Evolutionary conservation across 1,139 yeast genomes (phyloP).

Genomic region (Taphrina deformans): DNA sequence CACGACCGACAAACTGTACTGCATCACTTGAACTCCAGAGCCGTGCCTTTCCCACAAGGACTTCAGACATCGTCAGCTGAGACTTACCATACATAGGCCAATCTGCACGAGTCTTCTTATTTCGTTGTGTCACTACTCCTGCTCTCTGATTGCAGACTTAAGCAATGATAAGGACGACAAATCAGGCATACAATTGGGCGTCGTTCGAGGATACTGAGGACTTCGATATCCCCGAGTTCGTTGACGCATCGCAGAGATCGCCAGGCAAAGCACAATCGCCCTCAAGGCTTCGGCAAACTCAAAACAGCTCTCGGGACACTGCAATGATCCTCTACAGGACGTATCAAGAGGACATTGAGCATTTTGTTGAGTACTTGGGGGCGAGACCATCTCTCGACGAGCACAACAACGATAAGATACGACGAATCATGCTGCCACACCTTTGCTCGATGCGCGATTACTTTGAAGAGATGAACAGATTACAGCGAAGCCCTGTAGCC

Average conservation of each 20-base stretch:
- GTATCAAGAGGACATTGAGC: conserved; percentile 1
- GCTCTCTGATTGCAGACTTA: no score
- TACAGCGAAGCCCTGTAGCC: neutral
- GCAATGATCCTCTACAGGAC: neutral
- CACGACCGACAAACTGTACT: no score
- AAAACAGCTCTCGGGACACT: neutral
- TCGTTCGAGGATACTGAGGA: neutral
- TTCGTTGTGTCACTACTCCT: no score
- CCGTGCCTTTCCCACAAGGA: no score
- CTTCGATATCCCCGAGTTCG: neutral
- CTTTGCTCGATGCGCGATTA: neutral
- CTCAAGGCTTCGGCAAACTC: neutral
- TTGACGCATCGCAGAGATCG: neutral
- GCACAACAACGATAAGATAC: neutral
- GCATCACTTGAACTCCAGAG: no score
- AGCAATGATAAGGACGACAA: no score
- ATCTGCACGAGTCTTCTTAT: neutral
- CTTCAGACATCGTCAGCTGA: no score
- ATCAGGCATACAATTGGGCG: neutral
- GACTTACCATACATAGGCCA: no score
- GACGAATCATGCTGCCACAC: neutral
- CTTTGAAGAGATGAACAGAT: neutral
- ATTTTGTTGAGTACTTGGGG: neutral
- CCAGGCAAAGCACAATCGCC: neutral
- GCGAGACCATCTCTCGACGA: neutral